Base-by-base conservation (phyloP, 1,284 basidiomycete species). In the Wallemia ichthyophaga region DNA sequence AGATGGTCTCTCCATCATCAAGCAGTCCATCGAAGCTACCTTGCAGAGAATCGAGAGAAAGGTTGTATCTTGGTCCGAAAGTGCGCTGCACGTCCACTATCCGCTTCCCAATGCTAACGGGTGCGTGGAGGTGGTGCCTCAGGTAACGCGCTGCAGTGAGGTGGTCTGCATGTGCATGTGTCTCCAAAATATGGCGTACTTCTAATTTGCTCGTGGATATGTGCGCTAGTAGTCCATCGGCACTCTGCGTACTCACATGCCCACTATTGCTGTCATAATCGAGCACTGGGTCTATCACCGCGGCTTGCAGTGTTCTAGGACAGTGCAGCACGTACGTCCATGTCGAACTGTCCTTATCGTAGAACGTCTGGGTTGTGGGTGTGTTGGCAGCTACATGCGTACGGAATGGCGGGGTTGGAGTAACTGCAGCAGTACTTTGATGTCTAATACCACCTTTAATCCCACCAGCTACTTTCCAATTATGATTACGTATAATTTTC, bases 261-360 rank as follows among this genome's bases (percentile, higher is more conserved):
- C 63, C 63, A 0, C 63, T 62, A 1, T 58, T 56, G 0, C 62
- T 60, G 54, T 67, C 65, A 54, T 62, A 68, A 60, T 67, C 65
- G 58, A 68, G 63, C 19, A 63, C 65, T 1, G 67, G 63, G 56
- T 68, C 67, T 56, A 68, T 63, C 53, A 67, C 54, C 54, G 66
- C 60, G 13, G 63, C 62, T 23, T 61, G 27, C 21, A 58, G 56
- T 0, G 66, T 61, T 1, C 55, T 23, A 0, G 65, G 63, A 59
- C 62, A 61, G 17, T 63, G 64, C 55, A 66, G 62, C 54, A 68
- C 59, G 58, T 66, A 68, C 1, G 63, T 64, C 63, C 65, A 68
- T 11, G 66, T 67, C 1, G 62, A 57, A 1, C 63, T 65, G 1
- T 62, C 53, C 1, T 60, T 31, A 59, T 68, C 64, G 59, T 62